Evolutionary conservation across 2,329 filamentous ascomycete genomes (phyloP).

Genomic region (Talaromyces sp.): DNA sequence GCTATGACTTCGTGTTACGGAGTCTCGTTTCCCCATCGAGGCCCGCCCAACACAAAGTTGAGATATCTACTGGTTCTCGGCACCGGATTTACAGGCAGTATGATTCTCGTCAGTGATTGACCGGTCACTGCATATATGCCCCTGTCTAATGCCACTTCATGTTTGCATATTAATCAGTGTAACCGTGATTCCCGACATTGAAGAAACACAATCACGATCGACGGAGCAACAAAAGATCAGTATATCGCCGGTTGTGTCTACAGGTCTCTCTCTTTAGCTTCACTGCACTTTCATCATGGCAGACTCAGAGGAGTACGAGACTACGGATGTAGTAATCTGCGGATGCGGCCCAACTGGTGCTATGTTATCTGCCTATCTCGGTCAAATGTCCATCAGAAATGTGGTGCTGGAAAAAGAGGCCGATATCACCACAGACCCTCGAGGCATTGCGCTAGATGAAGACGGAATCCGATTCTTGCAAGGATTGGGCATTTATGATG

Average conservation of each 20-base stretch:
- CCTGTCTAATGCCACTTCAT: background rate
- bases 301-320: slow-evolving; percentile 20
- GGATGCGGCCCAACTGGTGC: slow-evolving; percentile 34
- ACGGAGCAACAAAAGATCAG: background rate
- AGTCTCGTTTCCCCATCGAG: background rate
- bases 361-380: slow-evolving; percentile 30
- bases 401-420: slow-evolving; percentile 31
- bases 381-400: slow-evolving; percentile 27
- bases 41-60: background rate
- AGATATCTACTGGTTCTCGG: background rate
- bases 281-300: background rate
- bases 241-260: no score
- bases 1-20: background rate
- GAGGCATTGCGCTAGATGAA: slow-evolving; percentile 34
- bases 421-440: slow-evolving; percentile 33
- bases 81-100: background rate
- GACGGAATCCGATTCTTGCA: slow-evolving; percentile 35
- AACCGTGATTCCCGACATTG: background rate
- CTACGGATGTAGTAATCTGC: slow-evolving; percentile 32
- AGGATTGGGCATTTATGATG: slow-evolving; percentile 31
- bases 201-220: background rate
- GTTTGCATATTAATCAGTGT: background rate
- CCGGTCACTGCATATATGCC: background rate
- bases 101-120: background rate
- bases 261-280: background rate